Base-by-base conservation (phyloP, 768 basidiomycete genomes). In the Lanmaoa pseudosensibilis region DNA sequence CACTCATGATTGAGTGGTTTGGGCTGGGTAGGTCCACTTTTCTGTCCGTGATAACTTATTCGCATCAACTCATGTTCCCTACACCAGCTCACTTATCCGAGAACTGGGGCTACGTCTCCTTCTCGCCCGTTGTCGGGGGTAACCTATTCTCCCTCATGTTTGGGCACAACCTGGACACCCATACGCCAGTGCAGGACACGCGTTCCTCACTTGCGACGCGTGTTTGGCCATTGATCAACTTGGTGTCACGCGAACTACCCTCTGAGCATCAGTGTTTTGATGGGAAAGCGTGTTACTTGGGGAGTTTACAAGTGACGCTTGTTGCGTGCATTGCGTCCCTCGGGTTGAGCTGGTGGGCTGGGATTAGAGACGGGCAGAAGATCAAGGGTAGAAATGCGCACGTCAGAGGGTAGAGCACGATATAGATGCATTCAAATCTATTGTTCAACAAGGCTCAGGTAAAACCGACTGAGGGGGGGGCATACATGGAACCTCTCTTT, bases 1-100 rank as follows among this genome's bases (percentile, higher is more conserved):
- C 87, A n/a, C 78, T 95, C 32, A 78, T 83, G 50, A 79, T 94
- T 25, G 94, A 95, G 62, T 94, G 90, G 91, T 95, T 94, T 62
- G 93, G 93, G 8, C 77, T 95, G 65, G 76, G 90, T 90, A 63
- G 65, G 88, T 83, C 2, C 12, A 32, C 15, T 18, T 46, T 27
- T 54, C 15, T 15, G 10, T 23, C 8, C 18, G 2, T 21, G 2
- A 21, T 1, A 15, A 18, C 52, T 40, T 27, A 6, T 30, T 5
- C 8, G 3, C 40, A 23, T 30, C 11, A 10, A n/a, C 36, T 48
- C 27, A 40, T 55, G 2, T 36, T 27, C 10, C 39, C 30, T 32
- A 6, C 11, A 21, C 15, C 60, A 87, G 85, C 77, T 13, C 87
- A 88, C 66, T 88, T 90, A 62, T 86, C 86, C 1, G 87, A 94